Base-by-base conservation (phyloP, 169 alveolate genomes). In the Eimeria necatrix region DNA sequence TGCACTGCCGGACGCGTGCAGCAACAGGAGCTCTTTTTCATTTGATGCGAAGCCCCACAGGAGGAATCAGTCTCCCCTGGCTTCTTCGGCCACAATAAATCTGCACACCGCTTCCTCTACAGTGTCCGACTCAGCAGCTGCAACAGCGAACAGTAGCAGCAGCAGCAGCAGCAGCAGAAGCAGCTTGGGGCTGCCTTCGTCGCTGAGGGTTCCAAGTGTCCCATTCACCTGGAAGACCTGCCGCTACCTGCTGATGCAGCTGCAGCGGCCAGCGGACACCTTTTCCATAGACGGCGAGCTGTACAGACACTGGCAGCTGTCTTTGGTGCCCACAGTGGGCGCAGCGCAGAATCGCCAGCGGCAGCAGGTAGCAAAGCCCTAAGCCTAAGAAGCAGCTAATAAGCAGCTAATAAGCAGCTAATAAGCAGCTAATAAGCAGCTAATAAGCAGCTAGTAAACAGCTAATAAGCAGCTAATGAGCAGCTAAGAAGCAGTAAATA, bases 271-370 rank as follows among this genome's bases (percentile, higher is more conserved):
- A 41, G 85, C 85, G 18, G 85, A 74, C 8, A 74, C 24, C 24
- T 74, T 74, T 20, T 46, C 85, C 18, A 74, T 74, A 14, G 85
- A 74, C 60, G 85, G 85, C 85, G 85, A 74, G 61, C 85, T 74
- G 59, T 74, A 74, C 85, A 32, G 85, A 74, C 85, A 74, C 59
- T 74, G 85, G 85, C 56, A 74, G 85, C 61, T 74, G 61, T 74
- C 85, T 32, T 53, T 46, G 1, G 85, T 74, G 8, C 85, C 85
- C 24, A 74, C 85, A 26, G 26, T 74, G 20, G 85, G 85, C 12
- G 85, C 59, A 46, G 85, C 60, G 7, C 61, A 74, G 41, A 74
- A 74, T 24, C 41, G 61, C 26, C 85, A 48, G 49, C 56, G 85
- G 10, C 85, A 74, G 60, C 85, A 74, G 85, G 85, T 74, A 9